Base-by-base conservation (phyloP, 2,329 filamentous ascomycete genomes). In the Coniochaeta hoffmannii region DNA sequence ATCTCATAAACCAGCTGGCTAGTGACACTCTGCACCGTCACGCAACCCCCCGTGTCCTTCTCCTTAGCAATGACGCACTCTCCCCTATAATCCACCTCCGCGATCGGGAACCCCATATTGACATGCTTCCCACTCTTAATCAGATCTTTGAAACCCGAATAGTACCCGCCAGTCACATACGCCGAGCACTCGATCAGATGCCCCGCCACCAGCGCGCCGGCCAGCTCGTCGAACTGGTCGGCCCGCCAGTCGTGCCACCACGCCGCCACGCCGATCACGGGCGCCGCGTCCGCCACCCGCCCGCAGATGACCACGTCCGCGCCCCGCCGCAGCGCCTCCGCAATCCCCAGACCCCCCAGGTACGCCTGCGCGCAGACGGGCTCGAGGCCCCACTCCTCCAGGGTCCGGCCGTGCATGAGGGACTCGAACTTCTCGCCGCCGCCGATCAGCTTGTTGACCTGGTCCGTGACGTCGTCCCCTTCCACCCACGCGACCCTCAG, bases 21-120 rank as follows among this genome's bases (percentile, higher is more conserved):
- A 38, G 55, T 59, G 10, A 53, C 54, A 26, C 56, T 55, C 46
- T 54, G 53, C 44, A 60, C 55, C 26, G 56, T 59, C 36, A 62
- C 53, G n/a, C 56, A 58, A 24, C 64, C 66, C 30, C 58, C 60
- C 4, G 62, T 64, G n/a, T 57, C 55, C n/a, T 59, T 26, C 54
- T 66, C 62, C 56, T 66, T 68, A 22, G 58, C 60, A 36, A 68
- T 63, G 38, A 61, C 57, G 19, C 59, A 62, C 44, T 60, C 57
- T 0, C 78, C 77, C 58, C 76, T 73, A 2, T 59, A 62, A 19
- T 69, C 71, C 9, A 82, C 70, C 53, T 80, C 77, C 0, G 73
- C 76, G 58, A 81, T 78, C 1, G 74, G 75, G 54, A 78, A 79
- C 0, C 70, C 69, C 1, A 76, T 69, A 44, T 75, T 73, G 10